Evolutionary conservation across 495 filamentous ascomycete species (phyloP), one percentile per base, ranked within the genome.

Genomic region (Amniculicola lignicola): DNA sequence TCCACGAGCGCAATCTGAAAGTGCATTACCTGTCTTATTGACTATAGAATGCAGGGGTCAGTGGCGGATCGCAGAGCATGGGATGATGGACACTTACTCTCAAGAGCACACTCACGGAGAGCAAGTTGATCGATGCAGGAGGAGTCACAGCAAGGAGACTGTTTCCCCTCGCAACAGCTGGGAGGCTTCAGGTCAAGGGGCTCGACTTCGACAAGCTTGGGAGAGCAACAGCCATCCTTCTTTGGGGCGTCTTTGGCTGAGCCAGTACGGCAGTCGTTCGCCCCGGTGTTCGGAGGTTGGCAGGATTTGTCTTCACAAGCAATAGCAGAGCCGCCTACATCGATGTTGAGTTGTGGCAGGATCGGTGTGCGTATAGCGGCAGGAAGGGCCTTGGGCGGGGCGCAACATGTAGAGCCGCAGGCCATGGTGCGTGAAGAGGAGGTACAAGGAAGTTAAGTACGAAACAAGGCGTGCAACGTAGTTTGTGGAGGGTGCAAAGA

Each of bases 111-210:
- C 6, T 72, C 73, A 5, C 75, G 74, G 5, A 77, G 38, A 25
- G 75, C 76, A 11, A 80, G 54, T 27, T 73, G 75, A 22, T 76
- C 74, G 39, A 80, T 70, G 53, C 77, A 80, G 23, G 73, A 69
- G 40, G 38, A 52, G 63, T 76, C 67, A 38, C 70, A 69, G 63
- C 70, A 73, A 12, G 71, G 71, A 22, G 38, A 51, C 28, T 39
- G 21, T 59, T 72, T 76, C 23, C 65, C 69, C 40, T 69, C 52
- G 47, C 73, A 77, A 19, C 43, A 46, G 21, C 29, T 33, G 7
- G 29, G 29, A 33, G 29, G 7, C 29, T 33, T n/a, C n/a, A 7
- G 7, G 7, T 33, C 29, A 7, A 7, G 7, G 7, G 7, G 29
- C 7, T 7, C 7, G n/a, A n/a, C 7, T n/a, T 33, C n/a, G 7